Base-by-base conservation (phyloP, 305 asterid species). In the Striga hermonthica region DNA sequence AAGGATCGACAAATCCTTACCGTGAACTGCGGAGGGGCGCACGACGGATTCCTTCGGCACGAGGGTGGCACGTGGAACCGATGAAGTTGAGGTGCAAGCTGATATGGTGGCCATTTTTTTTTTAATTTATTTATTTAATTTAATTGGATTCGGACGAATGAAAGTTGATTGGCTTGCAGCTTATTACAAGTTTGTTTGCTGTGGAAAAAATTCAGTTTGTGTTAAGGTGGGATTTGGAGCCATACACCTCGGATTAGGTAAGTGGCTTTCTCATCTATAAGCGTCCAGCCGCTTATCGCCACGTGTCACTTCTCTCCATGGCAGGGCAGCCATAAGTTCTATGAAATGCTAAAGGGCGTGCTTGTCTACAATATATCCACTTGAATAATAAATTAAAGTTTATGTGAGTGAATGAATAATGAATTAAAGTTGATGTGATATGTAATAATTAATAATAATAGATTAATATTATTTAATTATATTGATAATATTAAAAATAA, bases 41-140 rank as follows among this genome's bases (percentile, higher is more conserved):
- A 58, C 59, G 58, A 73, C 13, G 57, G 80, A 40, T 5, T 78
- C 73, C 81, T 77, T 84, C 34, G 66, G 85, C 8, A 79, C 60
- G 59, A 78, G 77, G 72, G 89, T 77, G 31, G 79, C 79, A 69
- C 83, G 79, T 67, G 90, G 71, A 11, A 85, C n/a, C 7, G 76
- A 74, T 7, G 90, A 75, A 67, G 82, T 73, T 3, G 94, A 41
- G 54, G 80, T 70, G 82, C 83, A 80, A 44, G 90, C 88, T 12
- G 86, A 72, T 81, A 81, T 50, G 56, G 56, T 50, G 34, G 56
- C 56, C 56, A 50, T 50, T 13, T 15, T 50, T 12, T 4, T 41
- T 10, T 41, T 39, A 7, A 5, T 49, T 11, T 49, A 49, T 2
- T 50, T 2, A 15, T 71, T 67, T 14, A 45, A 50, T 28, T 54